phyloP scores from a whole-genome alignment of 2,329 filamentous ascomycete genomes.

The Cladosporium velox region DNA sequence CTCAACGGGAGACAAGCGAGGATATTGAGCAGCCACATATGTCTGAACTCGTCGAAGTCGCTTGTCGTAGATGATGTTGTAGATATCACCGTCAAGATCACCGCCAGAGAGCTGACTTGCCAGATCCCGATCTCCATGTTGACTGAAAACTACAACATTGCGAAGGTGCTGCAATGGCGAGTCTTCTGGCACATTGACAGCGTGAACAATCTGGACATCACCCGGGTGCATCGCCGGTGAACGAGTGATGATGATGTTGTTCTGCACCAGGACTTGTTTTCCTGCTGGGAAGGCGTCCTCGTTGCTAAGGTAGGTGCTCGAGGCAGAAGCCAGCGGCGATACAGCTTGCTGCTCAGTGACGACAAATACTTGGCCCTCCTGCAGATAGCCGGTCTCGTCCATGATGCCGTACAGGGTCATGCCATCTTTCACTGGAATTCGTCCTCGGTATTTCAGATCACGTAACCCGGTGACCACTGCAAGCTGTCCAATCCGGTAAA shows the following conservation, averaged over 20 bases:
- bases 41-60: slow-evolving; percentile 48
- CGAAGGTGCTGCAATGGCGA: slow-evolving; percentile 64
- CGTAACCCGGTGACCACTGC: slow-evolving; percentile 70
- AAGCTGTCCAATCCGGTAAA: slow-evolving; percentile 70
- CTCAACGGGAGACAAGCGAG: slow-evolving; percentile 56
- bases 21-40: slow-evolving; percentile 69
- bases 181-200: slow-evolving; percentile 58
- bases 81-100: slow-evolving; percentile 81
- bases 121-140: slow-evolving; percentile 69
- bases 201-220: slow-evolving; percentile 69
- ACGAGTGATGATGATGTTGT: slow-evolving; percentile 67
- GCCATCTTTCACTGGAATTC: slow-evolving; percentile 70
- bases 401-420: slow-evolving; percentile 79
- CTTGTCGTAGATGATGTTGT: slow-evolving; percentile 74
- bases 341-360: slow-evolving; percentile 49
- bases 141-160: slow-evolving; percentile 80
- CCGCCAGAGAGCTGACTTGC: slow-evolving; percentile 79
- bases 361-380: slow-evolving; percentile 69
- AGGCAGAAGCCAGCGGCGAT: background rate
- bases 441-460: slow-evolving; percentile 74
- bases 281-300: slow-evolving; percentile 26
- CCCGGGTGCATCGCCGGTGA: slow-evolving; percentile 80
- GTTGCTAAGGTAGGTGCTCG: background rate
- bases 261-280: slow-evolving; percentile 37
- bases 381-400: slow-evolving; percentile 73